Conservation (phyloP, 305 asterid genomes). For the Plantago coronopus region DNA sequence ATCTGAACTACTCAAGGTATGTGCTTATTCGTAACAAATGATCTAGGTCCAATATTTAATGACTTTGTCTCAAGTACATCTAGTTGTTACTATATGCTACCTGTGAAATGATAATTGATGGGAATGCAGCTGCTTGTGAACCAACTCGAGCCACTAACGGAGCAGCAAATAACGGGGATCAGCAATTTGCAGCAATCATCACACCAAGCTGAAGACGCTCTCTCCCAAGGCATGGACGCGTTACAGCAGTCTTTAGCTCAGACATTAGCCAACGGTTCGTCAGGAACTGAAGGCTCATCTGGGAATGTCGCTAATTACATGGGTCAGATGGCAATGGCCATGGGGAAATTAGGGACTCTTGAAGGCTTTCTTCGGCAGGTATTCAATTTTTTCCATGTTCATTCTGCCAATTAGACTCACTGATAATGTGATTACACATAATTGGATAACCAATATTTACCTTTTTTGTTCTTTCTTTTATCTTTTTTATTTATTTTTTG, state of each 20-base stretch:
- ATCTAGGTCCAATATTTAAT: not conserved
- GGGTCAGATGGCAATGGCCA: slow-evolving; percentile 99
- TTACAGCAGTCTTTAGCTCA: slow-evolving; percentile 83
- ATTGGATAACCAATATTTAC: too few species aligned
- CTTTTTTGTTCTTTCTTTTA: too few species aligned
- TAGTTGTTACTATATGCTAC: slow-evolving; percentile 1
- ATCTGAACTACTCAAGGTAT: slow-evolving; percentile 86
- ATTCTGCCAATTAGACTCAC: not conserved
- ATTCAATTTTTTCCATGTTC: not conserved
- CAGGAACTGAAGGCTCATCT: slow-evolving; percentile 58
- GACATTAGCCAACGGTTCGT: slow-evolving; percentile 71
- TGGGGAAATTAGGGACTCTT: slow-evolving; percentile 89
- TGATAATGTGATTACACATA: not conserved
- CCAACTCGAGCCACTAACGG: slow-evolving; percentile 89
- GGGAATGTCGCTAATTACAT: slow-evolving; percentile 79
- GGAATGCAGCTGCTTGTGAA: slow-evolving; percentile 64
- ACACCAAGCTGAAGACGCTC: slow-evolving; percentile 94
- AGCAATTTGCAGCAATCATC: slow-evolving; percentile 73
- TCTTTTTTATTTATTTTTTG: too few species aligned
- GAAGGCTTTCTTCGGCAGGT: slow-evolving; percentile 91
- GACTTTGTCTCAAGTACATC: not conserved
- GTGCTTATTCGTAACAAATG: not conserved
- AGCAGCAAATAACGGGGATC: slow-evolving; percentile 65
- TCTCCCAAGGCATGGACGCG: slow-evolving; percentile 92
- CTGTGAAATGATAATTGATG: slow-evolving; percentile 2